Base-by-base conservation (phyloP, 1,284 basidiomycete species). In the Microbotryum silenes-acaulis region DNA sequence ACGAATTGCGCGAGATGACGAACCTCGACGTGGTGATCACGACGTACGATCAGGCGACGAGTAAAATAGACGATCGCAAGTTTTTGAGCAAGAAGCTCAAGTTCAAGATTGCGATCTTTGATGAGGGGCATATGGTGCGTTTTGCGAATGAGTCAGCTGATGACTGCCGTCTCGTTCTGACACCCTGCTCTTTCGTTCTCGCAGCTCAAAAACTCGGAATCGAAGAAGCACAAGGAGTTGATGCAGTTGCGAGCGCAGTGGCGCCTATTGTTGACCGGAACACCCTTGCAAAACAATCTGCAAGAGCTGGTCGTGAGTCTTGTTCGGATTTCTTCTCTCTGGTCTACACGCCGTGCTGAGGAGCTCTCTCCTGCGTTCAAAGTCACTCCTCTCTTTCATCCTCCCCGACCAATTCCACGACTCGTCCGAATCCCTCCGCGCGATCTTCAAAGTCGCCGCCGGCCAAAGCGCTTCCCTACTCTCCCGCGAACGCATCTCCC, bases 311-410 rank as follows among this genome's bases (percentile, higher is more conserved):
- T 97, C 73, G 91, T 93, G 78, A 60, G 89, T 81, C 23, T 42
- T 25, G 53, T 20, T 31, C n/a, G 31, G 23, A 7, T 7, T 16
- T n/a, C 10, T n/a, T 6, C n/a, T 9, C 48, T 16, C 20, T 18
- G 10, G 3, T 33, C 27, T n/a, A 7, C 5, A 21, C 23, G 21
- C 33, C 14, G 42, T 50, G 47, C 20, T 54, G 73, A 72, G 18
- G 73, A 72, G 18, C 31, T 21, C n/a, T 27, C 57, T 50, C 5
- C 49, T 12, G 2, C 31, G 27, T 56, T 18, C 53, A 5, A 71
- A 94, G 90, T 98, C 96, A 14, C 79, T 99, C 67, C 88, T 99
- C 79, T 97, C 96, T 77, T 99, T 99, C 78, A 98, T 98, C 74
- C 82, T 97, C 62, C 92, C 92, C 6, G 83, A 89, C 59, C 86